Evolutionary conservation across 805 yeast genomes (phyloP).

Genomic region (Pichia scutulata): DNA sequence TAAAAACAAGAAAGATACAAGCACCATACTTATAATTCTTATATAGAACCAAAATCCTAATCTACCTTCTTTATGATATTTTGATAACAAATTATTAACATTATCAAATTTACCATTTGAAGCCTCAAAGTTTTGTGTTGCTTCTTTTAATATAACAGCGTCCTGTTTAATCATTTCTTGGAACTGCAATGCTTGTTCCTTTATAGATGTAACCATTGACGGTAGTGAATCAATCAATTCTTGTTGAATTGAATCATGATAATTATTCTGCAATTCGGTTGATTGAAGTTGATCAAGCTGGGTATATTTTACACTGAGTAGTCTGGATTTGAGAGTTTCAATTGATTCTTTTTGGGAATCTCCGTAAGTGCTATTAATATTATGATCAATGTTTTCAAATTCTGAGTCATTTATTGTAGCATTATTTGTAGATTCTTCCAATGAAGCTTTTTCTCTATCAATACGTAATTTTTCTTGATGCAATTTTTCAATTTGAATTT

Average conservation of each 20-base stretch:
- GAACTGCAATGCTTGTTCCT: conserved; percentile 27
- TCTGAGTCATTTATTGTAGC: not conserved
- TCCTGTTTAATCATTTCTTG: conserved; percentile 27
- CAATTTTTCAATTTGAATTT: conserved; percentile 8
- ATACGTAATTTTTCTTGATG: not conserved
- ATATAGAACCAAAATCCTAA: conserved; percentile 29
- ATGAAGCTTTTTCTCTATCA: not conserved
- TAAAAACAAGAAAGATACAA: conserved; percentile 21
- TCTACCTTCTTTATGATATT: conserved; percentile 28
- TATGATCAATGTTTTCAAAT: not conserved
- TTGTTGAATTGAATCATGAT: conserved; percentile 28
- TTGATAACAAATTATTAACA: conserved; percentile 22
- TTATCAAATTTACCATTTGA: conserved; percentile 22
- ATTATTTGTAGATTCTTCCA: not conserved
- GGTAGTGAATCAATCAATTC: conserved; percentile 27
- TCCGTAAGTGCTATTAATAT: not conserved
- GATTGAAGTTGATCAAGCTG: conserved; percentile 23
- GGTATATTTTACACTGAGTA: conserved; percentile 19
- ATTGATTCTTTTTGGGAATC: conserved; percentile 19
- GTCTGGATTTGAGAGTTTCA: conserved; percentile 22
- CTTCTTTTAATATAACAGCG: conserved; percentile 27
- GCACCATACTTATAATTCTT: conserved; percentile 18
- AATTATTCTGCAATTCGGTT: conserved; percentile 20
- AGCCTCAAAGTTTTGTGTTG: conserved; percentile 27
- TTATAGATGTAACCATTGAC: conserved; percentile 24